phyloP scores from a whole-genome alignment of 768 basidiomycete species.

The Boletus rufocinnamomeus region DNA sequence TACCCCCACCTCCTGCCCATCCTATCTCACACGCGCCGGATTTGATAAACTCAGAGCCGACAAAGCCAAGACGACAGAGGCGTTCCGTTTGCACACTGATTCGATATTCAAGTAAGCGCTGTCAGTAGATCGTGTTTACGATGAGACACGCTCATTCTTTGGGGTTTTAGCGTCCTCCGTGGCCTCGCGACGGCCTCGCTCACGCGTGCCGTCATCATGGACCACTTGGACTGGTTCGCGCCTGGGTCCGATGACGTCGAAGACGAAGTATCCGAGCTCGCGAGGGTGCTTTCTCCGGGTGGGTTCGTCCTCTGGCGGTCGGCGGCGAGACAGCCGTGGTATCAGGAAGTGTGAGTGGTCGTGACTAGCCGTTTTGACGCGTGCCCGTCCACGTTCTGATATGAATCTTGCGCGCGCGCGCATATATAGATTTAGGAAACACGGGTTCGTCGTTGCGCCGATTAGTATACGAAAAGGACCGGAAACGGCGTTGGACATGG shows the following conservation, averaged over 20 bases:
- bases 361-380: neutral
- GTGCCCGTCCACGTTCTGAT: neutral
- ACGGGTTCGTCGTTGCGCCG: slow-evolving; percentile 54
- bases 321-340: slow-evolving; percentile 67
- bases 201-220: slow-evolving; percentile 71
- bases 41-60: slow-evolving; percentile 57
- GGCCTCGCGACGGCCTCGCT: slow-evolving; percentile 49
- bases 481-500: slow-evolving; percentile 56
- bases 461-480: slow-evolving; percentile 54
- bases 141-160: neutral
- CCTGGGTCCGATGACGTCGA: slow-evolving; percentile 50
- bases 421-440: slow-evolving; percentile 48
- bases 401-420: too few relatives aligned
- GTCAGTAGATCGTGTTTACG: neutral
- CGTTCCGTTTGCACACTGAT: slow-evolving; percentile 72
- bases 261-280: slow-evolving; percentile 55
- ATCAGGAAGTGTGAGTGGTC: slow-evolving; percentile 47
- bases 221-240: slow-evolving; percentile 63
- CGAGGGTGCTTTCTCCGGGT: slow-evolving; percentile 55
- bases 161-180: slow-evolving; percentile 40
- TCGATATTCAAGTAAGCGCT: slow-evolving; percentile 60
- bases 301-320: slow-evolving; percentile 70
- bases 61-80: slow-evolving; percentile 45
- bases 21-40: slow-evolving; percentile 62
- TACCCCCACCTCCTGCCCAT: slow-evolving; percentile 58